phyloP scores from a whole-genome alignment of 2,329 filamentous ascomycete genomes.

The Orbilia quercus region DNA sequence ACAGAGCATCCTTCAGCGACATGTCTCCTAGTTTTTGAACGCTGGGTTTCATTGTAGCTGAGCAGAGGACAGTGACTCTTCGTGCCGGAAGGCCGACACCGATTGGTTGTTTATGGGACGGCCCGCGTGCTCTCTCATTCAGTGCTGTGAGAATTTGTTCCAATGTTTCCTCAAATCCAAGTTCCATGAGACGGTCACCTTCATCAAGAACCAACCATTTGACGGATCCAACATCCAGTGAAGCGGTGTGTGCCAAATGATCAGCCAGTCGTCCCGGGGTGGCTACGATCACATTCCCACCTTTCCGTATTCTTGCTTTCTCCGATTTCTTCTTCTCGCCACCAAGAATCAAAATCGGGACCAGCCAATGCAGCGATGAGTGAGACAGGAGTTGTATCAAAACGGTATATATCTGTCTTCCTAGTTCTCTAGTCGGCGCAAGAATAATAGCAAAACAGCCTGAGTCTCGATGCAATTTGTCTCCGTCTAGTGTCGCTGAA shows the following conservation, averaged over 20 bases:
- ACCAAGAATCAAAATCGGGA: slow-evolving; percentile 84
- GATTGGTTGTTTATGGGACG: not conserved
- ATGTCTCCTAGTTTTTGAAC: slow-evolving; percentile 94
- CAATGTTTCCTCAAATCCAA: slow-evolving; percentile 95
- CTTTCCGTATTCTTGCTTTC: slow-evolving; percentile 79
- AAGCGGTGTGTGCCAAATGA: slow-evolving; percentile 91
- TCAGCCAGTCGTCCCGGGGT: slow-evolving; percentile 92
- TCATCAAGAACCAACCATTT: slow-evolving; percentile 95
- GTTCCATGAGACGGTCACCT: slow-evolving; percentile 96
- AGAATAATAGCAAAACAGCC: slow-evolving; percentile 94
- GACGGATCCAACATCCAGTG: slow-evolving; percentile 85
- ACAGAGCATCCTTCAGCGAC: slow-evolving; percentile 89
- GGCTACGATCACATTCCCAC: slow-evolving; percentile 93
- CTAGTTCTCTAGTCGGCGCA: slow-evolving; percentile 90
- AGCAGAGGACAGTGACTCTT: slow-evolving; percentile 89
- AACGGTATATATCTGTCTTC: slow-evolving; percentile 90
- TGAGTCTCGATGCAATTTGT: slow-evolving; percentile 79
- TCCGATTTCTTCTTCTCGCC: slow-evolving; percentile 75
- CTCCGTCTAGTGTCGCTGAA: slow-evolving; percentile 62
- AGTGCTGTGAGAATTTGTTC: slow-evolving; percentile 82
- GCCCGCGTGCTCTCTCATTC: slow-evolving; percentile 61
- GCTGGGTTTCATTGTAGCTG: slow-evolving; percentile 97
- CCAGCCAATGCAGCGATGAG: slow-evolving; percentile 90
- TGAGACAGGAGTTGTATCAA: slow-evolving; percentile 64
- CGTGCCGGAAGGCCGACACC: slow-evolving; percentile 68